Base-by-base conservation (phyloP, 441 rosid genomes). In the Capsella rubella region DNA sequence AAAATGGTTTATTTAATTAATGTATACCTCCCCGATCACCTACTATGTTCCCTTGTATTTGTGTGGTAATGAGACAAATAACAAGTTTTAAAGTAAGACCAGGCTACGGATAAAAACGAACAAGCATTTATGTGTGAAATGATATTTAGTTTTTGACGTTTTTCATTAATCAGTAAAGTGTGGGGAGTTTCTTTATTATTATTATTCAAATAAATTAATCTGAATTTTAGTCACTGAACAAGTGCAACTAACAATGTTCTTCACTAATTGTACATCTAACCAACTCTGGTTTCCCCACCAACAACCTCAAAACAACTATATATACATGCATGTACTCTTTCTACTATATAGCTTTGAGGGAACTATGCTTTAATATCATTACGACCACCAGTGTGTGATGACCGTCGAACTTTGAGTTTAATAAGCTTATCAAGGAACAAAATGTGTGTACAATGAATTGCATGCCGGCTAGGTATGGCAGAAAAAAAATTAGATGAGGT, bases 21-120 rank as follows among this genome's bases (percentile, higher is more conserved):
- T 43, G 14, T 53, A 5, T 29, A 50, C 18, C 42, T 15, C 45
- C 37, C 63, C 55, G 10, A 72, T 62, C 63, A 54, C 64, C 21
- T 32, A 54, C 28, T 54, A 4, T 52, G 35, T 35, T 69, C 49
- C 15, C 50, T n/a, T 42, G 54, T 10, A 21, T 42, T 45, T 64
- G 37, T 32, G 18, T 64, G 7, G 50, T 11, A 63, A 55, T 8
- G 40, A 34, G 71, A 29, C 14, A 63, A 62, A 10, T 62, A n/a
- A 10, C 5, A 63, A 45, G 40, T 63, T 47, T 64, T 21, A 21
- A 21, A 21, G 25, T 21, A 18, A 47, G 47, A 16, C 16, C 32
- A 16, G 13, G 12, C 31, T 6, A 64, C 1, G 11, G 15, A 64
- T 31, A 31, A 16, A 29, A 15, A 31, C 10, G 7, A 45, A 64